Evolutionary conservation across 164 flowering plant genomes (phyloP), one percentile per base, ranked within the genome.

Genomic region (Chimonanthus praecox): DNA sequence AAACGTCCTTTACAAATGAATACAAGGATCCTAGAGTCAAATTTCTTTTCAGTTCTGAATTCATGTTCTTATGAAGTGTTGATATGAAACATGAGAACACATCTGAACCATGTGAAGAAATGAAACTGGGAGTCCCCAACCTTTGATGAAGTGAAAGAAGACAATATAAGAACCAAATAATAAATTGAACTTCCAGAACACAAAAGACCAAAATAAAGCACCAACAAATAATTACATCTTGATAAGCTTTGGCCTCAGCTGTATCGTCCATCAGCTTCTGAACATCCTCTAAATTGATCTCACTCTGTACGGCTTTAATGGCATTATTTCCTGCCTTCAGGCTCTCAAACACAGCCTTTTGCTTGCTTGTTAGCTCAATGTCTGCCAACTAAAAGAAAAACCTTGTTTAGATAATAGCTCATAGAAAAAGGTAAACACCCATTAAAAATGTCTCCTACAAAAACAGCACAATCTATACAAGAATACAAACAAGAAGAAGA

Each of bases 191-290:
- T n/a, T 47, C 21, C 10, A n/a, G 4, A 47, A 15, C 7, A 47
- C 6, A 6, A 47, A 48, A 21, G 49, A 49, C 21, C 48, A 61
- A 13, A 10, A 54, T 7, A 70, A 63, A 46, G 49, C 6, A 21
- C 49, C 10, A 61, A 61, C 69, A 64, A 79, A 73, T 33, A 73
- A 95, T 88, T 78, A 94, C 99, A 80, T 94, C 94, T 85, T 94
- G 99, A 78, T 94, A 94, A 67, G 97, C 96, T 81, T 87, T 90
- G 63, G 99, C 98, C 81, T 94, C 98, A 9, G 78, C 94, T 64
- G 94, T 87, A 77, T 94, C 99, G 84, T 94, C 98, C 98, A 92
- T 88, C 69, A 92, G 77, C 76, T 92, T 92, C 74, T 94, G 99
- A 76, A 94, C 98, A 86, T 94, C 98, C 2, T 92, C 97, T 79